These are phyloP conservation scores for Nothomitra cinnamomea DNA, from an alignment of 2,329 filamentous ascomycete genomes.

Conservation along the genomic window DNA sequence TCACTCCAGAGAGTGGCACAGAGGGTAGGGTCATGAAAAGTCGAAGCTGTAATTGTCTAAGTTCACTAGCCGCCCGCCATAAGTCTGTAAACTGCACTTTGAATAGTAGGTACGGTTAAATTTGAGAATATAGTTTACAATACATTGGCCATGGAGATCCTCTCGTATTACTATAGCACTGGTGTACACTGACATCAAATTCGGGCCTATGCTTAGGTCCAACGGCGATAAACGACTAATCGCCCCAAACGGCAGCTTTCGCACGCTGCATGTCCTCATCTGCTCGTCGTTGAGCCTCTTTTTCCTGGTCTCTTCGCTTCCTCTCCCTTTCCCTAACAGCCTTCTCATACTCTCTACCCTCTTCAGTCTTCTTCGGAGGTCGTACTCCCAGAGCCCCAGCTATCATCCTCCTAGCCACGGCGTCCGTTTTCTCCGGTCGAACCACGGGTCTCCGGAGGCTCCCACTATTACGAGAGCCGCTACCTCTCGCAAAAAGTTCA, in stretches of 20 bases:
- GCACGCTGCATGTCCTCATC: constrained; percentile 52
- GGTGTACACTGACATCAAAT: background rate
- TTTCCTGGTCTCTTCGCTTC: constrained; percentile 56
- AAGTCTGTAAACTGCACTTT: too few relatives aligned
- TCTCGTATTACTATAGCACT: background rate
- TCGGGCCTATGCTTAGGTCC: background rate
- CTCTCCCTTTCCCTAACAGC: constrained; percentile 72
- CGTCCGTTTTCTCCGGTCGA: constrained; percentile 76
- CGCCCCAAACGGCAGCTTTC: constrained; percentile 80
- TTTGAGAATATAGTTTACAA: too few relatives aligned
- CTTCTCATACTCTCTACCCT: constrained; percentile 73
- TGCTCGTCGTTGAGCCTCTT: constrained; percentile 43
- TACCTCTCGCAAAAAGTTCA: background rate
- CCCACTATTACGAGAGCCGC: background rate
- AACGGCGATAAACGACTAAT: constrained; percentile 18
- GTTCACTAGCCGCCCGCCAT: too few relatives aligned
- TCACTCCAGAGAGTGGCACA: too few relatives aligned
- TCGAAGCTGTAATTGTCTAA: too few relatives aligned
- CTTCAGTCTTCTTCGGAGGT: constrained; percentile 66
- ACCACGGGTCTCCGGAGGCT: background rate
- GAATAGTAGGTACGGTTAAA: too few relatives aligned
- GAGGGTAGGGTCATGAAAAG: too few relatives aligned
- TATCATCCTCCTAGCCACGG: constrained; percentile 78
- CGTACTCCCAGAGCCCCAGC: constrained; percentile 71
- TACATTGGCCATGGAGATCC: too few relatives aligned